Conservation (phyloP, 2,329 filamentous ascomycete genomes). For the Exophiala spinifera region DNA sequence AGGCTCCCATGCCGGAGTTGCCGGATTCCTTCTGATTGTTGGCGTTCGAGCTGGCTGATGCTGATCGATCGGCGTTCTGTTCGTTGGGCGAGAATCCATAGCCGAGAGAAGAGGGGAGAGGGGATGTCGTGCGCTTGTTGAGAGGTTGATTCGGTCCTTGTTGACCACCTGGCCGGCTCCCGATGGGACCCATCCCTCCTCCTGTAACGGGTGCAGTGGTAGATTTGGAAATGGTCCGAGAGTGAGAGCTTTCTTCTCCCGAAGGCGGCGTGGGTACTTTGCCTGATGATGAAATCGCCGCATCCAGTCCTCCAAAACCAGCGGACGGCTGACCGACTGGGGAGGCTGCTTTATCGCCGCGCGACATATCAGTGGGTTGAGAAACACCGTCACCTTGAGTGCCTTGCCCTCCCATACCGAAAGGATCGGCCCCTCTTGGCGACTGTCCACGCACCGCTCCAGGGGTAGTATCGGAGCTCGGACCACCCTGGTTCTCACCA, state of each 20-base stretch:
- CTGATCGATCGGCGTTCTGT: conserved; percentile 52
- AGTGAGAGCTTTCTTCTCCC: conserved; percentile 68
- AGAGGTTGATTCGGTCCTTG: conserved; percentile 56
- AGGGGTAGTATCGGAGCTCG: conserved; percentile 46
- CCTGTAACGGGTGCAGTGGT: conserved; percentile 54
- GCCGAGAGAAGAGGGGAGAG: conserved; percentile 82
- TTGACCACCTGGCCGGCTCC: conserved; percentile 72
- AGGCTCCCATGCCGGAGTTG: conserved; percentile 54
- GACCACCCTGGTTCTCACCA: conserved; percentile 61
- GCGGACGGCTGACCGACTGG: conserved; percentile 50
- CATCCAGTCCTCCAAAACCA: conserved; percentile 62
- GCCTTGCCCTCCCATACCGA: conserved; percentile 46
- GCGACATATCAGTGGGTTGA: conserved; percentile 35
- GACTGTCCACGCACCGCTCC: conserved; percentile 68
- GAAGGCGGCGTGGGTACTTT: conserved; percentile 85
- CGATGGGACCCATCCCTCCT: conserved; percentile 81
- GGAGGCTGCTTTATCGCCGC: conserved; percentile 58
- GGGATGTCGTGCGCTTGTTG: conserved; percentile 82
- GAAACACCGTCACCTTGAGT: conserved; percentile 7
- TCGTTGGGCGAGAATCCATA: conserved; percentile 46
- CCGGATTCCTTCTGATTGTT: conserved; percentile 48
- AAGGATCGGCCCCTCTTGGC: conserved; percentile 74
- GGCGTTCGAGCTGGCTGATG: conserved; percentile 58
- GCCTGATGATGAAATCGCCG: conserved; percentile 62
- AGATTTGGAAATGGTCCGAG: conserved; percentile 57